Evolutionary conservation across 495 filamentous ascomycete genomes (phyloP).

Genomic region (Neurospora discreta): DNA sequence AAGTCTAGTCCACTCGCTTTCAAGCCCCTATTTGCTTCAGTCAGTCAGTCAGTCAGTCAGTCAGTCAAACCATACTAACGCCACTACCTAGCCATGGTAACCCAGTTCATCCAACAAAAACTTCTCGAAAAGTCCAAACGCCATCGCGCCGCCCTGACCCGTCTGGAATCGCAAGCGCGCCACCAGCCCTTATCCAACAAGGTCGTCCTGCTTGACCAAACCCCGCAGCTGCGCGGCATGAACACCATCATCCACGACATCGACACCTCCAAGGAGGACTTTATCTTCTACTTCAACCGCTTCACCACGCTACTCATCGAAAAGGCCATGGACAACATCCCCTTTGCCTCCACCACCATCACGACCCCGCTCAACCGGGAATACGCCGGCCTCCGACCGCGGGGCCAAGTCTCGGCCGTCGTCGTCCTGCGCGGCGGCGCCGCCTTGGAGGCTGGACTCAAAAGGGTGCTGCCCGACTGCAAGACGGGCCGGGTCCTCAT

Average conservation of each 20-base stretch:
- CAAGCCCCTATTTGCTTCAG: too few relatives aligned
- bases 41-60: too few relatives aligned
- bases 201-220: conserved; percentile 59
- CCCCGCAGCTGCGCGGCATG: conserved; percentile 71
- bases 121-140: conserved; percentile 74
- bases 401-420: conserved; percentile 73
- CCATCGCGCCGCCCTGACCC: conserved; percentile 65
- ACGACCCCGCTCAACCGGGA: conserved; percentile 53
- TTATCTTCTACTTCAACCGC: conserved; percentile 94
- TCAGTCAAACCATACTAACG: conserved; percentile 4
- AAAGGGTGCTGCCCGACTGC: conserved; percentile 83
- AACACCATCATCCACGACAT: conserved; percentile 82
- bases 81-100: conserved; percentile 62
- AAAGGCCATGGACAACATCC: conserved; percentile 62
- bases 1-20: too few relatives aligned
- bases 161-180: conserved; percentile 55
- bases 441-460: conserved; percentile 75
- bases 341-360: conserved; percentile 49
- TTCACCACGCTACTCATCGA: conserved; percentile 76
- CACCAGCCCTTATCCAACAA: conserved; percentile 62
- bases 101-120: conserved; percentile 75
- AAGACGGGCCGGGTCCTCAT: conserved; percentile 81
- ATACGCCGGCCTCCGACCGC: conserved; percentile 57
- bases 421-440: conserved; percentile 80
- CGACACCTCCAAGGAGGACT: conserved; percentile 72